These are phyloP conservation scores for Endocalyx cinctus DNA, from an alignment of 2,329 filamentous ascomycete genomes.

Conservation along the genomic window DNA sequence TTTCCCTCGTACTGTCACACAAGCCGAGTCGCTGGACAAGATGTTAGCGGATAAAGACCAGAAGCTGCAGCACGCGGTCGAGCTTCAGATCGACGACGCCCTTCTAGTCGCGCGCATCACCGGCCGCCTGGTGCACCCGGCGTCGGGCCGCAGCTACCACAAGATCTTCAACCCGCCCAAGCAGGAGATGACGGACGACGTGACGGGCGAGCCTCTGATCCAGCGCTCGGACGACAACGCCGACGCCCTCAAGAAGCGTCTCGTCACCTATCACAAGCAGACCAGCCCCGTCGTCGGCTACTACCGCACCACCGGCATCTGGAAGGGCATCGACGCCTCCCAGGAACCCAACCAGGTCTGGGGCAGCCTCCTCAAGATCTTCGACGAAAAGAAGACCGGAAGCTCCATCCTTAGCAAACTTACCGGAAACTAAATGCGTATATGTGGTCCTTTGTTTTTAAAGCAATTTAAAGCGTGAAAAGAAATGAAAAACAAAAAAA, in stretches of 20 bases:
- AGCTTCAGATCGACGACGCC: conserved; percentile 93
- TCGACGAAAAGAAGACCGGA: conserved; percentile 54
- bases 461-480: no score
- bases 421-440: conserved; percentile 24
- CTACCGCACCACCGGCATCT: conserved; percentile 97
- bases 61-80: conserved; percentile 88
- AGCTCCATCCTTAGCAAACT: conserved; percentile 40
- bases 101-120: conserved; percentile 95
- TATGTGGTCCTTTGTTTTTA: no score
- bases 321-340: conserved; percentile 91
- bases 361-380: conserved; percentile 84
- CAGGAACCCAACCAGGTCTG: conserved; percentile 95
- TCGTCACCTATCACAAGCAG: conserved; percentile 90
- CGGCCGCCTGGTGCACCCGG: conserved; percentile 90
- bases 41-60: conserved; percentile 80
- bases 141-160: conserved; percentile 95
- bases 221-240: conserved; percentile 97
- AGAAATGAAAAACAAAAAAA: background rate
- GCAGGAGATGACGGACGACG: conserved; percentile 87
- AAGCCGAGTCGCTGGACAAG: conserved; percentile 88
- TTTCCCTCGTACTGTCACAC: conserved; percentile 93
- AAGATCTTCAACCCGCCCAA: conserved; percentile 99
- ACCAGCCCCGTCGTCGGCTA: conserved; percentile 89
- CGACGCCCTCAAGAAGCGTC: conserved; percentile 89
- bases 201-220: conserved; percentile 93